Conservation (phyloP, 805 yeast genomes). For the Yamadazyma ubonensis region DNA sequence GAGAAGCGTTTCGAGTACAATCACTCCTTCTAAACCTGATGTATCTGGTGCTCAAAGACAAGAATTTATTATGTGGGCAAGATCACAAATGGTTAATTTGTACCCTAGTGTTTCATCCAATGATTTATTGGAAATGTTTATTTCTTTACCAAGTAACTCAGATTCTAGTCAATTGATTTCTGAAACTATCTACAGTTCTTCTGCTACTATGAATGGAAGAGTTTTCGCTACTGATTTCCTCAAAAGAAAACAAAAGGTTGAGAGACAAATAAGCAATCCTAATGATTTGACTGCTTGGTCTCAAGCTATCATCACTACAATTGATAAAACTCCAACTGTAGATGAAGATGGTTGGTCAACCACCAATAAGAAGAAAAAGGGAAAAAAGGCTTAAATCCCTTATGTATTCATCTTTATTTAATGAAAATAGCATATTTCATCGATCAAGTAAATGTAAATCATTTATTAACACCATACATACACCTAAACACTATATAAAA, state of each 20-base stretch:
- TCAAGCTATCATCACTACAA: constrained; percentile 56
- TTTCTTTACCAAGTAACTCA: constrained; percentile 67
- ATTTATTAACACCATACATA: not conserved
- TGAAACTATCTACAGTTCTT: constrained; percentile 86
- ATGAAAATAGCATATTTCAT: too few species aligned
- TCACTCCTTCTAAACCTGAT: constrained; percentile 17
- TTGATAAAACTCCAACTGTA: constrained; percentile 35
- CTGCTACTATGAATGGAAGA: constrained; percentile 91
- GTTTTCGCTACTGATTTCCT: constrained; percentile 89
- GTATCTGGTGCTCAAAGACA: constrained; percentile 36
- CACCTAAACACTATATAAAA: not conserved
- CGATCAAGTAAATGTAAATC: too few species aligned
- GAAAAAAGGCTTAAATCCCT: constrained; percentile 23
- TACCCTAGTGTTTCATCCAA: constrained; percentile 74
- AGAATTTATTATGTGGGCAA: constrained; percentile 72
- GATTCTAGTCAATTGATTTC: constrained; percentile 85
- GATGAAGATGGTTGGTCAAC: constrained; percentile 52
- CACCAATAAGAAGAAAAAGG: constrained; percentile 39
- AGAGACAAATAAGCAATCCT: constrained; percentile 39
- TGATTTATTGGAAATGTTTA: constrained; percentile 75
- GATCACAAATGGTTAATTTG: constrained; percentile 61
- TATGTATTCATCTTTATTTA: not conserved
- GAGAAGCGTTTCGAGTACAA: constrained; percentile 35
- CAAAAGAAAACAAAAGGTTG: constrained; percentile 73
- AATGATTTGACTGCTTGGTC: constrained; percentile 62